Conservation (phyloP, 2,329 filamentous ascomycete genomes). For the Tolypocladium capitatum region DNA sequence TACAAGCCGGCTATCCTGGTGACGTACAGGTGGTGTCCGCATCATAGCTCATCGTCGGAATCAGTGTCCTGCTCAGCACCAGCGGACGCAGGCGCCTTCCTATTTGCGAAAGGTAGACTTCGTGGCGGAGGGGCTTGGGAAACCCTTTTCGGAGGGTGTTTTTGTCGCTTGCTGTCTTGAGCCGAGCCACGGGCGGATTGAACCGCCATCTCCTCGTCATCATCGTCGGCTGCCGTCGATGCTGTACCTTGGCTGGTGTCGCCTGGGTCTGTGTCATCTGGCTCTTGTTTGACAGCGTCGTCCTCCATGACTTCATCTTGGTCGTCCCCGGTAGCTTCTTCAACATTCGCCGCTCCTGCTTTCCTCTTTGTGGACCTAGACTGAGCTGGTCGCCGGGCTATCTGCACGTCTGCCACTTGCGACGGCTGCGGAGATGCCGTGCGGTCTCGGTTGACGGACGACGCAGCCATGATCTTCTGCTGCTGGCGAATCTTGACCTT, state of each 20-base stretch:
- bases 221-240: constrained; percentile 29
- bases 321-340: constrained; percentile 31
- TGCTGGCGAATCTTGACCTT: constrained; percentile 69
- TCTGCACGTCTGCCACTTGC: constrained; percentile 10
- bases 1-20: neutral
- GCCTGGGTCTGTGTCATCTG: constrained; percentile 27
- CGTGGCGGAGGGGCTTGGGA: constrained; percentile 22
- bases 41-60: constrained; percentile 42
- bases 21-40: too few relatives aligned
- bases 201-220: constrained; percentile 15
- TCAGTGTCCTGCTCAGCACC: constrained; percentile 32
- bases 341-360: constrained; percentile 23
- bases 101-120: constrained; percentile 30
- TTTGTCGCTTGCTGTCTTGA: constrained; percentile 2
- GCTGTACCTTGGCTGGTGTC: constrained; percentile 26
- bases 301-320: constrained; percentile 35
- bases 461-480: constrained; percentile 42
- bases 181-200: neutral
- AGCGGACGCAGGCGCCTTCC: constrained; percentile 16
- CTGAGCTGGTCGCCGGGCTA: constrained; percentile 12
- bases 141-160: constrained; percentile 8
- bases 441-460: constrained; percentile 20
- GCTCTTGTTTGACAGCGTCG: constrained; percentile 22
- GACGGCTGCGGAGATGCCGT: constrained; percentile 14
- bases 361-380: constrained; percentile 40